These are phyloP conservation scores for Phoenix dactylifera DNA, from an alignment of 176 grass and related monocot species.

Conservation along the genomic window DNA sequence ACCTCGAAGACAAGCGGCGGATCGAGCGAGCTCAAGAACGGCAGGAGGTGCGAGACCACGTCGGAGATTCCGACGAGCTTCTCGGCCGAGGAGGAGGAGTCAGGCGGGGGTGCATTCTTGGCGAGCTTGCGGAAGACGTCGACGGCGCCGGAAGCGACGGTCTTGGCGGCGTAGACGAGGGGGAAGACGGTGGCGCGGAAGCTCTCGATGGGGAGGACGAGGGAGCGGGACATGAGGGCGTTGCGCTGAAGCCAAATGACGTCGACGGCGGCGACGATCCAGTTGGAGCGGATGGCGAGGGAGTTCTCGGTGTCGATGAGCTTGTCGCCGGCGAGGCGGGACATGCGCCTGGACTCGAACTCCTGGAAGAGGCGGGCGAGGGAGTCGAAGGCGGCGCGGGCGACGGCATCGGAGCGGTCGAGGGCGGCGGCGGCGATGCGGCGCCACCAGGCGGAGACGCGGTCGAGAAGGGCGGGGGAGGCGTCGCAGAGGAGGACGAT, in stretches of 20 bases:
- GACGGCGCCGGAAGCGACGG: constrained; percentile 73
- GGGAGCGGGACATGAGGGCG: constrained; percentile 64
- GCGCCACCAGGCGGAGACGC: constrained; percentile 76
- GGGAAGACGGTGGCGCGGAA: constrained; percentile 77
- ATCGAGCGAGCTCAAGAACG: constrained; percentile 86
- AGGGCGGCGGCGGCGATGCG: constrained; percentile 53
- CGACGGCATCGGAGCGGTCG: constrained; percentile 62
- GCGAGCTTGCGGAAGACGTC: constrained; percentile 55
- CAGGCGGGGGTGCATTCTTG: constrained; percentile 24
- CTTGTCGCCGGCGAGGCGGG: constrained; percentile 86
- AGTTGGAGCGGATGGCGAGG: constrained; percentile 78
- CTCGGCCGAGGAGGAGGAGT: constrained; percentile 37
- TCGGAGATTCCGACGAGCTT: constrained; percentile 90
- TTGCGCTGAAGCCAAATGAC: constrained; percentile 77
- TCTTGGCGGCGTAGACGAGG: constrained; percentile 75
- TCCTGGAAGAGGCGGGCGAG: constrained; percentile 86
- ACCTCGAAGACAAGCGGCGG: constrained; percentile 89
- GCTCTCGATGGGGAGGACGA: constrained; percentile 83
- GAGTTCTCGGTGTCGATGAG: constrained; percentile 82
- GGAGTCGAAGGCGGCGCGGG: constrained; percentile 65
- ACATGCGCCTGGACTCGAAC: constrained; percentile 88
- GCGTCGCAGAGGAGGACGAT: constrained; percentile 32
- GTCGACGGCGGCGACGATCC: constrained; percentile 65
- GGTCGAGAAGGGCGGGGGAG: constrained; percentile 64
- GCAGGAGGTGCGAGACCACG: constrained; percentile 75